Evolutionary conservation across 768 basidiomycete species (phyloP), one percentile per base, ranked within the genome.

Genomic region (Russula sp.): DNA sequence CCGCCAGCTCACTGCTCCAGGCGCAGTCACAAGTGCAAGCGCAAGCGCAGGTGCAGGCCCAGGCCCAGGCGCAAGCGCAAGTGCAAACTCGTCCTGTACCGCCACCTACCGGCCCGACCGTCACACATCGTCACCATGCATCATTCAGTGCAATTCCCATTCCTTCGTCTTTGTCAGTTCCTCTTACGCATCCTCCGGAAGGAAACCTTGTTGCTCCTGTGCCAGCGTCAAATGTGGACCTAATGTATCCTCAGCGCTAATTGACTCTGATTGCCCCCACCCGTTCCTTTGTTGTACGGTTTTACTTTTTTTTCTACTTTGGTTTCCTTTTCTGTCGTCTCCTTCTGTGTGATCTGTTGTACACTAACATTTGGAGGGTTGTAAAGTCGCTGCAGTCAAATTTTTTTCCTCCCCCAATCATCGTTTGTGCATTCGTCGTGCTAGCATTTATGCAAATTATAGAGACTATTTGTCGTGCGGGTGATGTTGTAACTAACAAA

Each of bases 1-100:
- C 89, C 3, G 89, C 90, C 46, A 79, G 76, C 66, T 77, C 80
- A 50, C 75, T 84, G 57, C 77, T 82, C 30, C 79, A 80, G 64
- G 80, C 80, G 56, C 79, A 81, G 52, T 76, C 66, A 16, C 72
- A 53, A 50, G 66, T 66, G 59, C 74, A 57, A 63, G 73, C 69
- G 0, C n/a, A n/a, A n/a, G n/a, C n/a, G n/a, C n/a, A n/a, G n/a
- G n/a, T n/a, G n/a, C n/a, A n/a, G n/a, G n/a, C n/a, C n/a, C n/a
- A n/a, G n/a, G n/a, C n/a, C n/a, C 63, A 64, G 44, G 63, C 40
- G 20, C 63, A 64, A 20, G 57, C 51, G 1, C 63, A 60, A 24
- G 53, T 32, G 1, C 63, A 54, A 48, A 4, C 63, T 6, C 58
- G 22, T 16, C 59, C 63, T 16, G 59, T 44, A 28, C 71, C 61